Conservation (phyloP, 1,139 yeast genomes). For the Saccharomyces pastorianus region DNA sequence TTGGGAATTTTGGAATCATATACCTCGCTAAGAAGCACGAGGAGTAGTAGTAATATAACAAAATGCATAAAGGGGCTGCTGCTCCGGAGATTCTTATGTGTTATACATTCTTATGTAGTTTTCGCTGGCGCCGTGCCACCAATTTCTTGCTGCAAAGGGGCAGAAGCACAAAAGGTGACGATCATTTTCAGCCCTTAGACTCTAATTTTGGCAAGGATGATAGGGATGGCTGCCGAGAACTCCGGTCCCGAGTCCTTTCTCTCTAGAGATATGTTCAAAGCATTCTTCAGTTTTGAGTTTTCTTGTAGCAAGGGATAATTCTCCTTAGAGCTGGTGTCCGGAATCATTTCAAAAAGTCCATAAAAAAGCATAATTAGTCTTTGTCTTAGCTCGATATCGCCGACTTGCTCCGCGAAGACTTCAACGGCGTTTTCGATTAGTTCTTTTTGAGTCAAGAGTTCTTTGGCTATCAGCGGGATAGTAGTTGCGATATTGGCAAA, state of each 20-base stretch:
- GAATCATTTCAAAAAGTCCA: constrained; percentile 19
- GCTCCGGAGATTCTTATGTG: too few species aligned
- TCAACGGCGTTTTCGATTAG: constrained; percentile 19
- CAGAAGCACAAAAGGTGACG: not conserved
- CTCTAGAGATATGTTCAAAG: constrained; percentile 7
- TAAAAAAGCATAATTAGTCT: constrained; percentile 25
- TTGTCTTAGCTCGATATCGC: constrained; percentile 22
- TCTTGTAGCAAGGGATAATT: constrained; percentile 6
- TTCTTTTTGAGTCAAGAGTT: constrained; percentile 18
- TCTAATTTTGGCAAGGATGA: not conserved
- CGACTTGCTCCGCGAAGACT: constrained; percentile 18
- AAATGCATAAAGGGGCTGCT: too few species aligned
- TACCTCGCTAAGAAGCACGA: not conserved
- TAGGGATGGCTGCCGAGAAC: constrained; percentile 9
- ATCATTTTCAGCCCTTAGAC: not conserved
- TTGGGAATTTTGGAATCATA: not conserved
- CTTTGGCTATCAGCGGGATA: constrained; percentile 28
- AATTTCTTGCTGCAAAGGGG: not conserved
- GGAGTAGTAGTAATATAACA: too few species aligned
- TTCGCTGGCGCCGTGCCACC: too few species aligned
- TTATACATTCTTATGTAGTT: too few species aligned
- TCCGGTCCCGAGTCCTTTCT: constrained; percentile 7
- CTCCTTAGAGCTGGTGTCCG: constrained; percentile 7
- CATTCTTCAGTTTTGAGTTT: constrained; percentile 8
- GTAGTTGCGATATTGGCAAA: constrained; percentile 28